Evolutionary conservation across 1,284 basidiomycete genomes (phyloP), one percentile per base, ranked within the genome.

Genomic region (Marasmius fiardii): DNA sequence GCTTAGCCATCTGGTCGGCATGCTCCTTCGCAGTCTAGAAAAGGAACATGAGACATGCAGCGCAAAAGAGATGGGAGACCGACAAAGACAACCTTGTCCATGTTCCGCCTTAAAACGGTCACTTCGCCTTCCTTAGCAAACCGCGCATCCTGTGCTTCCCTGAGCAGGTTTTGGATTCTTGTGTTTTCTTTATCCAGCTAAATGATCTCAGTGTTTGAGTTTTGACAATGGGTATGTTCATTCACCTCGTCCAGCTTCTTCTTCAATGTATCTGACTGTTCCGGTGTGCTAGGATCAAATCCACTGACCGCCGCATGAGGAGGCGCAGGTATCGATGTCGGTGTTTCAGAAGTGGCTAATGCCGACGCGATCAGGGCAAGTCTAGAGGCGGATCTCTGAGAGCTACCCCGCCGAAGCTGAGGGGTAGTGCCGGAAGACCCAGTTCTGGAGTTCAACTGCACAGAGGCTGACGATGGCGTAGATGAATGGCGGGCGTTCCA

Each of bases 61-160:
- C 14, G 33, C 55, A 43, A 52, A 41, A n/a, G n/a, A n/a, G n/a
- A 20, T 49, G 50, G 44, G 48, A 43, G 47, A 10, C 28, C 10
- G 28, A 26, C 21, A 10, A 20, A 52, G 26, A 37, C n/a, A 60
- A 83, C 86, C 74, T 82, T 84, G 58, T 85, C 79, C 3, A 84
- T 79, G 35, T 66, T 76, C 60, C 78, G 78, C 52, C 85, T 73
- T 54, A 88, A 63, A 37, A 86, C 78, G 31, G 73, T 74, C 4
- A 86, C 83, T 68, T 88, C 85, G 10, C 86, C 86, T 51, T 83
- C 81, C 62, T 81, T 85, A 4, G 74, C 70, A 23, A 76, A 71
- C 51, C 74, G 78, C 11, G 67, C 70, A 54, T 80, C 74, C 37
- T 71, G 70, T 6, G 81, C 84, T 41, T 76, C 75, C 59, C 77